These are phyloP conservation scores for Mortierella sp. DNA, from an alignment of 371 early-diverging fungal genomes.

Conservation along the genomic window DNA sequence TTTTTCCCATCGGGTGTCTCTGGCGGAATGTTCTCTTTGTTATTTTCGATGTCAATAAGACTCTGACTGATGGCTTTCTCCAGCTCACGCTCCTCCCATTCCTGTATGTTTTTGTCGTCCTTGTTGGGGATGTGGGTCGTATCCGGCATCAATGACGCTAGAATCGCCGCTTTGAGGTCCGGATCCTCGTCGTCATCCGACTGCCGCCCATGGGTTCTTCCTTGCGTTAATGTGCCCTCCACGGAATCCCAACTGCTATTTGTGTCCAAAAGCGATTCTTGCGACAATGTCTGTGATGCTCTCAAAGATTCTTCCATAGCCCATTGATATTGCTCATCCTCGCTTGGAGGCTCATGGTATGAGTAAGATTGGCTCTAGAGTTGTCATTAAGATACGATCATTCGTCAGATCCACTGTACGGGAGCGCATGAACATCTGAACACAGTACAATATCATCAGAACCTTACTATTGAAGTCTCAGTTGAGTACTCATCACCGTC, in stretches of 20 bases:
- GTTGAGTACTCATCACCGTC: constrained; percentile 18
- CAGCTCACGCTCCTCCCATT: constrained; percentile 22
- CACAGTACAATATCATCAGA: neutral
- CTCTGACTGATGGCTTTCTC: constrained; percentile 39
- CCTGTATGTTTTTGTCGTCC: constrained; percentile 22
- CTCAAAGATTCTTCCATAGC: constrained; percentile 48
- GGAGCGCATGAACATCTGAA: neutral
- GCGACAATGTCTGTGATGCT: constrained; percentile 28
- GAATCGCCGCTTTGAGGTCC: constrained; percentile 15
- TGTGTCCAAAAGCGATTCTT: constrained; percentile 5
- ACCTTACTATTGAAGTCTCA: constrained; percentile 17
- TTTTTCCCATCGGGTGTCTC: constrained; percentile 22
- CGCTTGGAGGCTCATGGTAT: constrained; percentile 24
- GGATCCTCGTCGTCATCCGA: neutral
- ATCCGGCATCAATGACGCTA: constrained; percentile 14
- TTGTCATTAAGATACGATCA: too few species aligned
- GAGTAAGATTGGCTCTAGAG: constrained; percentile 22
- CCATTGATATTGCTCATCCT: constrained; percentile 42
- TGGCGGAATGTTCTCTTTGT: constrained; percentile 48
- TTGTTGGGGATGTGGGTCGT: neutral
- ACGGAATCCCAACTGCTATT: neutral
- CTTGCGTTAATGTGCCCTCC: neutral
- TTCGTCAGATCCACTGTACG: neutral
- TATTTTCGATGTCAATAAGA: constrained; percentile 33
- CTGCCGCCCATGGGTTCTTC: neutral